Evolutionary conservation across 2,329 filamentous ascomycete species (phyloP), one percentile per base, ranked within the genome.

Genomic region (Pseudonectria foliicola): DNA sequence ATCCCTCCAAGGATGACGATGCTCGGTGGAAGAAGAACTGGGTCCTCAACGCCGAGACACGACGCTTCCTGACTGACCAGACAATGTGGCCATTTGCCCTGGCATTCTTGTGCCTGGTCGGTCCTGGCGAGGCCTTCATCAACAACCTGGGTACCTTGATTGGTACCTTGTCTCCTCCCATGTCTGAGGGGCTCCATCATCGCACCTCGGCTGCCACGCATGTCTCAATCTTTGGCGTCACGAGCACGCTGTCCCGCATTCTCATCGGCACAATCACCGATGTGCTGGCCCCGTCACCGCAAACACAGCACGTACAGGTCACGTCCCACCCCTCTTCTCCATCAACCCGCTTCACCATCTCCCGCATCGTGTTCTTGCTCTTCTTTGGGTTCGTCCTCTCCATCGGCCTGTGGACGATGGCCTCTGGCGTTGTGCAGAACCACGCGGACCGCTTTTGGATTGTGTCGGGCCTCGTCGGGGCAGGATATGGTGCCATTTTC

Each of bases 81-180:
- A 95, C 88, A 10, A 96, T 96, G 90, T 98, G 90, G 90, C 85
- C 80, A 56, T 82, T 98, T 47, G 87, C 90, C 0, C 67, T 81
- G 1, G 89, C 88, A 13, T 96, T 98, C 63, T 86, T 96, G 60
- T 74, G 96, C 43, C 85, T 95, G 49, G 85, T 89, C 35, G 92
- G 92, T 0, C 90, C 92, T 0, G 90, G 89, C n/a, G 92, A 98
- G 62, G 85, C 90, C 10, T 98, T 95, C 59, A 88, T 96, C 63
- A 98, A 96, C 64, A 98, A 96, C 52, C 68, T 98, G 8, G 92
- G 92, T 25, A 95, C 89, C 15, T 82, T 98, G 42, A 89, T 96
- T 49, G 82, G 85, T 47, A 94, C 90, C 0, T 69, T 95, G 4
- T 85, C 85, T 29, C 74, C 73, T 11, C 79, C 77, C 13, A 58